A percentile compares a stretch with the other conserved stretches of the same genome.
Evolutionary conservation across 2,329 filamentous ascomycete genomes (phyloP).

Genomic region (Pyrenochaeta sp.): DNA sequence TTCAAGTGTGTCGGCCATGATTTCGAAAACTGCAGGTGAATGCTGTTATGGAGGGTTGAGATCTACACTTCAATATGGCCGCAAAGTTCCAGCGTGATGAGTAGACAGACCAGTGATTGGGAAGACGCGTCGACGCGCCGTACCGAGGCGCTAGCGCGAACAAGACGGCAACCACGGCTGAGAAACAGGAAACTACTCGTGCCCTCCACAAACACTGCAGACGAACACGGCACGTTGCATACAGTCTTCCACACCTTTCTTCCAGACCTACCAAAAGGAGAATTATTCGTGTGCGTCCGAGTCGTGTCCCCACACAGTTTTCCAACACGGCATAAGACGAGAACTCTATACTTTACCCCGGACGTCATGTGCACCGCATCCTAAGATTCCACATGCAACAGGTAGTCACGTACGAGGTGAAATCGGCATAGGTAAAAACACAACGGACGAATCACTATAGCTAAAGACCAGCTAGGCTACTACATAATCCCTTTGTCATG

Average conservation of each 20-base stretch:
- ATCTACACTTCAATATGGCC: slow-evolving; percentile 1
- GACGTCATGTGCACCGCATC: no score
- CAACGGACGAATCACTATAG: no score
- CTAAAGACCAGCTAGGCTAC: no score
- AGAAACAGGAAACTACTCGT: neutral
- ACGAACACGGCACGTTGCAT: slow-evolving; percentile 34
- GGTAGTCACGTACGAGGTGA: no score
- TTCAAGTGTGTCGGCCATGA: slow-evolving; percentile 40
- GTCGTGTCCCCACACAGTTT: slow-evolving; percentile 9
- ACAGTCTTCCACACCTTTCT: slow-evolving; percentile 21
- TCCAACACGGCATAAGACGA: slow-evolving; percentile 1
- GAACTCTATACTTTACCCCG: no score
- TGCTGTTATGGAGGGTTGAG: neutral
- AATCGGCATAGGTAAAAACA: no score
- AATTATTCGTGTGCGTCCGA: neutral
- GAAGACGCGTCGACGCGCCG: slow-evolving; percentile 28
- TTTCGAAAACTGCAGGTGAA: neutral
- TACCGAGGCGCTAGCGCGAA: slow-evolving; percentile 3
- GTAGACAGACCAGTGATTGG: neutral
- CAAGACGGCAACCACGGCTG: slow-evolving; percentile 7
- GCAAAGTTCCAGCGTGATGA: slow-evolving; percentile 8
- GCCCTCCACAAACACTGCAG: slow-evolving; percentile 10
- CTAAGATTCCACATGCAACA: no score
- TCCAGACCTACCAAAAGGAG: slow-evolving; percentile 22
- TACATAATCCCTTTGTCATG: no score